Base-by-base conservation (phyloP, 148 eudicot genomes). In the Limonium bicolor region DNA sequence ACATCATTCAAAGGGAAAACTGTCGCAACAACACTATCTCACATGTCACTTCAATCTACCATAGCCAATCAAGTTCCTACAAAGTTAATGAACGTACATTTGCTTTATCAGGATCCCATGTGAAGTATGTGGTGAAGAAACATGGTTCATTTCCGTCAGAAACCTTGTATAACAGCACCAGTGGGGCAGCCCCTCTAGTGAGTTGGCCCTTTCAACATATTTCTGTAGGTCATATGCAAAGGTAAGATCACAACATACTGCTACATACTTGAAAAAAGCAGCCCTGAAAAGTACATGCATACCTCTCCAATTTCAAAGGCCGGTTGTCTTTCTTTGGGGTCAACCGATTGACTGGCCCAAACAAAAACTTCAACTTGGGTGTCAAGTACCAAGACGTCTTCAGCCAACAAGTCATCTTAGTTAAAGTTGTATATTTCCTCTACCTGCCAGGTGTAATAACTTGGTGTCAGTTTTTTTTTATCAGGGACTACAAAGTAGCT, bases 351-450 rank as follows among this genome's bases (percentile, higher is more conserved):
- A 48, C 99, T 95, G 63, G 85, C 71, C 99, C 99, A 92, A 62
- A 85, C 68, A 61, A 85, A 78, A 53, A 86, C 86, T 66, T 92
- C 99, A 33, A 82, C 74, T 66, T 78, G 95, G 48, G 95, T 78
- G 61, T 92, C 95, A 44, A 92, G 83, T 58, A 92, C 72, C 69
- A 92, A 62, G 51, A 85, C 56, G 60, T 92, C 99, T 69, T 92
- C 99, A 0, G 99, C 82, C 73, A 92, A 70, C 44, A 92, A 65
- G 64, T 92, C 99, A 71, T 92, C 99, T 72, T 92, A 95, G 23
- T 82, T 69, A 46, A 92, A 92, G 57, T 85, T 92, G 72, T 78
- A 68, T 48, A 92, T 61, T 74, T 92, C 99, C 59, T 92, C 99
- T 58, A 78, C 77, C 99, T 92, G 72, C 31, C 43, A 60, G 27